Evolutionary conservation across 1,284 basidiomycete genomes (phyloP), one percentile per base, ranked within the genome.

Genomic region (Pseudozyma hubeiensis): DNA sequence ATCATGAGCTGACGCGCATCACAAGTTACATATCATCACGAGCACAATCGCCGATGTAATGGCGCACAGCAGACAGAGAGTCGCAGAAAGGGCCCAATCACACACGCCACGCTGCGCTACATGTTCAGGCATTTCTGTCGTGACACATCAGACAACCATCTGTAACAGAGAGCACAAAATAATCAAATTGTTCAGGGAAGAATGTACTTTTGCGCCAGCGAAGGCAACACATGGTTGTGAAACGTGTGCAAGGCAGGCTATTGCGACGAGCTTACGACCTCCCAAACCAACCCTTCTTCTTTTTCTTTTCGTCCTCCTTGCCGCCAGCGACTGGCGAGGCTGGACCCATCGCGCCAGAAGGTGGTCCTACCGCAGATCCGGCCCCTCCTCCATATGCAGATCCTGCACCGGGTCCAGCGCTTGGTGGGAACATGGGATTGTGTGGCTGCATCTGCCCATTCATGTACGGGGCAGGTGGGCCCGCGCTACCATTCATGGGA

Each of bases 281-380:
- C 9, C 64, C 59, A 31, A 76, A 76, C 74, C 74, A 76, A 30
- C 63, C 52, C 53, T 76, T 76, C 47, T 76, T 76, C 65, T 73
- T 75, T 51, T 73, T 69, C 50, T 69, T 57, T 44, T 64, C 68
- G 16, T 65, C 61, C 9, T 62, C 64, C 17, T 64, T 57, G 30
- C 64, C 62, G 1, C 45, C 16, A 16, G 57, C 68, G 1, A 54
- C 58, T 35, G 68, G 62, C 2, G 63, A 46, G 6, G 54, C 45
- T 10, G 56, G 17, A 2, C 49, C 54, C 6, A 46, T 37, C 35
- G 5, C 8, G 35, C 39, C 39, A n/a, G 39, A n/a, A 13, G 39
- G 44, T 5, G 48, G 39, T 11, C 34, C 39, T 16, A 48, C 48
- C 8, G 44, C 35, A 5, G 45, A 16, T 40, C 53, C 47, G 19